Conservation (phyloP, 805 yeast genomes). For the Monosporozyma servazzii region DNA sequence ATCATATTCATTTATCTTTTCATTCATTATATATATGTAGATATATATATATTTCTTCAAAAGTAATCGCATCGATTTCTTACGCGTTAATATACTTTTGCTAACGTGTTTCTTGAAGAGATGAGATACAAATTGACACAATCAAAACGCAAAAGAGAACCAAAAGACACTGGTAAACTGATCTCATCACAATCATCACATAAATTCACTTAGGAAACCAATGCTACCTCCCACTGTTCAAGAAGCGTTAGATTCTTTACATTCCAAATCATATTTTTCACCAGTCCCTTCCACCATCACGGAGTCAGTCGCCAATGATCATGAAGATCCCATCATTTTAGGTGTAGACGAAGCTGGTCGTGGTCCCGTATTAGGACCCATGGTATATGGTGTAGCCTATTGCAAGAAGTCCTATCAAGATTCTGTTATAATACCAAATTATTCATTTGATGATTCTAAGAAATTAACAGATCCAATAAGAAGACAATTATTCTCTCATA, state of each 20-base stretch:
- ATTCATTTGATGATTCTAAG: conserved; percentile 91
- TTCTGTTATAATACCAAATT: conserved; percentile 40
- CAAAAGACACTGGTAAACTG: too few relatives aligned
- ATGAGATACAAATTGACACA: neutral
- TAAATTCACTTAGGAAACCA: too few relatives aligned
- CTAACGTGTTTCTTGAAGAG: neutral
- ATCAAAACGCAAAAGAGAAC: neutral
- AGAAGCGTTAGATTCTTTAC: conserved; percentile 15
- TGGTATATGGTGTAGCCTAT: conserved; percentile 91
- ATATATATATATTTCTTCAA: neutral
- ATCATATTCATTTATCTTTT: neutral
- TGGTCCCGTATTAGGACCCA: conserved; percentile 96
- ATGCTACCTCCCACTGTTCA: conserved; percentile 27
- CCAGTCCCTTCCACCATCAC: conserved; percentile 36
- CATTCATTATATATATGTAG: neutral
- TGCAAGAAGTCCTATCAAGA: conserved; percentile 45
- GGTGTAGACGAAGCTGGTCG: conserved; percentile 99
- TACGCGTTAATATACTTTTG: neutral
- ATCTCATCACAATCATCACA: too few relatives aligned
- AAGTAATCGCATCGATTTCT: neutral
- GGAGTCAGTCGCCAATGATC: neutral
- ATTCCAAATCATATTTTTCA: conserved; percentile 42
- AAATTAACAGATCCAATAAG: conserved; percentile 68
- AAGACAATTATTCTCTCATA: conserved; percentile 46
- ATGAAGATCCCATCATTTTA: conserved; percentile 37